Percentiles rank a stretch among this genome's conserved stretches.
Conservation (phyloP, 257 asterid genomes). For the Solanum tarijense region DNA sequence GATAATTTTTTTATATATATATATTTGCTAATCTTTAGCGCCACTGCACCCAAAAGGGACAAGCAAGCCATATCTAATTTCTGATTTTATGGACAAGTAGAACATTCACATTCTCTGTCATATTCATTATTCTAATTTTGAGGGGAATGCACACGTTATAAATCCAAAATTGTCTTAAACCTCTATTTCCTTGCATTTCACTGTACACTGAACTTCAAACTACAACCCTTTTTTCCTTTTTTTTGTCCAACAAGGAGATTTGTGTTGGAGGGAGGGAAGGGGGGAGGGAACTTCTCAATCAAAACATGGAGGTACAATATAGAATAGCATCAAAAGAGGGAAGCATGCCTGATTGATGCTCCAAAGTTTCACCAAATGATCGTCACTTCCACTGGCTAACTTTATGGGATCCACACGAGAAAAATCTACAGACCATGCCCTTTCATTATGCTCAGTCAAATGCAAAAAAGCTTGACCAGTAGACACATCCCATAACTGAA, state of each 20-base stretch:
- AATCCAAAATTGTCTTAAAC: neutral
- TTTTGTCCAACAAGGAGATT: neutral
- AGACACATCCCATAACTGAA: constrained; percentile 92
- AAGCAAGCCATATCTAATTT: neutral
- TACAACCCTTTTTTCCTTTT: neutral
- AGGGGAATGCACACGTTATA: neutral
- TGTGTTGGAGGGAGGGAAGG: neutral
- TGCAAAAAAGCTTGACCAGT: constrained; percentile 63
- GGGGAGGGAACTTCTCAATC: neutral
- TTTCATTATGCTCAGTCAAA: constrained; percentile 57
- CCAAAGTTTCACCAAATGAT: constrained; percentile 85
- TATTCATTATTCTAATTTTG: neutral
- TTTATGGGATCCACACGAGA: constrained; percentile 71
- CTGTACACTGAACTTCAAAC: neutral
- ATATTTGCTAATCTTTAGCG: neutral
- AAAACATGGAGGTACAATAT: neutral
- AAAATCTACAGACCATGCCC: constrained; percentile 98
- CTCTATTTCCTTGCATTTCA: neutral
- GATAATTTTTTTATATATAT: neutral
- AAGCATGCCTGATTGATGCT: constrained; percentile 66
- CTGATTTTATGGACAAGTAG: neutral
- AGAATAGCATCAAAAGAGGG: constrained; percentile 4
- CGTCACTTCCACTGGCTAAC: constrained; percentile 91
- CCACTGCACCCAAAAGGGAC: neutral
- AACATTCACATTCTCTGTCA: neutral